Base-by-base conservation (phyloP, 352 stramenopile species). In the Peronospora farinosa region DNA sequence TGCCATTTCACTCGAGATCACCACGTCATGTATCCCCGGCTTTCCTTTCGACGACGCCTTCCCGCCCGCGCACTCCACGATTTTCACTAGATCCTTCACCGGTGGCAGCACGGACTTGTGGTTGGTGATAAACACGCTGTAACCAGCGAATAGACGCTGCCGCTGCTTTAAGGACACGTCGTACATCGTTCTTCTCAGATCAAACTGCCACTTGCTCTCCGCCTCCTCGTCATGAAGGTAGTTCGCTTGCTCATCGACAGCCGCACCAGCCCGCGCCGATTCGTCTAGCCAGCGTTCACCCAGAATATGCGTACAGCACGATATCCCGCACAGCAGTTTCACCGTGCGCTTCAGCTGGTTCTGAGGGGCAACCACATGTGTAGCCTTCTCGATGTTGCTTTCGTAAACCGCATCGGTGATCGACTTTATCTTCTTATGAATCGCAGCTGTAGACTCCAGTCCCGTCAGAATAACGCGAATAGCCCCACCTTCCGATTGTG, bases 261-360 rank as follows among this genome's bases (percentile, higher is more conserved):
- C 44, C 1, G 36, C 42, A 1, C 68, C 65, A 3, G 50, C 46
- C 12, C 48, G 57, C 8, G 65, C 69, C 12, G 71, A 82, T 40
- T 75, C 47, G 35, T 70, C 53, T 32, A 84, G 57, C 72, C 72
- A 84, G 32, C 57, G 53, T 42, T 72, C 56, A 16, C 67, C 68
- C 16, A 81, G 19, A 47, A 84, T 74, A 51, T 84, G 72, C 5
- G 16, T 40, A 32, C 72, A 84, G 45, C 65, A 78, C 8, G 72
- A 78, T 15, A 84, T 76, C 3, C 72, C 69, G 19, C 72, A 81
- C 35, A 84, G 47, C 21, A 84, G 45, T 55, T 84, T 84, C 28
- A 84, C 69, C 5, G 72, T 84, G 15, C 72, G 67, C 53, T 84
- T 84, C 1, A 84, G 41, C 12, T 74, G 45, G 25, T 64, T 51